These are phyloP conservation scores for Fusarium udum DNA, from an alignment of 2,329 filamentous ascomycete genomes.

Conservation along the genomic window DNA sequence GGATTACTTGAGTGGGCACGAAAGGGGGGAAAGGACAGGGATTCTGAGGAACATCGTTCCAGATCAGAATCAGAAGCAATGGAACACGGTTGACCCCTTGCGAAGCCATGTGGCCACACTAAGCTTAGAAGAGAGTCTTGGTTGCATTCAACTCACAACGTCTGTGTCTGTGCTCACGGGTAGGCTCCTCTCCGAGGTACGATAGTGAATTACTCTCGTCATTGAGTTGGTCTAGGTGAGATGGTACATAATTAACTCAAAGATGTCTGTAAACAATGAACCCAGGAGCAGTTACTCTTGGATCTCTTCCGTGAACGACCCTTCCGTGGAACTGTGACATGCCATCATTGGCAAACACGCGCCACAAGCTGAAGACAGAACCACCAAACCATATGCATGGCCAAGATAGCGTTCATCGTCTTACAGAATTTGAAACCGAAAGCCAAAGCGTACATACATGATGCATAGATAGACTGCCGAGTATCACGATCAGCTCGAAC, in stretches of 20 bases:
- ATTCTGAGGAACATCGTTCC: conserved; percentile 16
- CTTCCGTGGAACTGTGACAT: neutral
- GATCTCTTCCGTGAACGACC: neutral
- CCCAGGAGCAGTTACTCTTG: neutral
- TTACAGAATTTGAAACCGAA: conserved; percentile 3
- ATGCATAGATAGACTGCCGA: neutral
- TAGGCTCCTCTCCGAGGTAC: neutral
- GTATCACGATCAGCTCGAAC: neutral
- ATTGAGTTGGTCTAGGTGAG: neutral
- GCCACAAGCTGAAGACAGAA: neutral
- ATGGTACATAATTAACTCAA: neutral
- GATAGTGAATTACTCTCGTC: neutral
- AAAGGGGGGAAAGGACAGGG: conserved; percentile 28
- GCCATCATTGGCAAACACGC: neutral
- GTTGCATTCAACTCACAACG: neutral
- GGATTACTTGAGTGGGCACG: conserved; percentile 18
- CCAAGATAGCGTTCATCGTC: neutral
- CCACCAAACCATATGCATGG: neutral
- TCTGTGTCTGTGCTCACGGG: conserved; percentile 10
- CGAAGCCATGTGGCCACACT: conserved; percentile 33
- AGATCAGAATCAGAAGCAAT: conserved; percentile 33
- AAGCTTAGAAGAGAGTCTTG: neutral
- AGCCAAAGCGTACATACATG: neutral
- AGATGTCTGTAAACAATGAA: neutral
- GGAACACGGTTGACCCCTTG: conserved; percentile 28